phyloP scores from a whole-genome alignment of 1,284 basidiomycete genomes.

The Xerocomus nothofagi region DNA sequence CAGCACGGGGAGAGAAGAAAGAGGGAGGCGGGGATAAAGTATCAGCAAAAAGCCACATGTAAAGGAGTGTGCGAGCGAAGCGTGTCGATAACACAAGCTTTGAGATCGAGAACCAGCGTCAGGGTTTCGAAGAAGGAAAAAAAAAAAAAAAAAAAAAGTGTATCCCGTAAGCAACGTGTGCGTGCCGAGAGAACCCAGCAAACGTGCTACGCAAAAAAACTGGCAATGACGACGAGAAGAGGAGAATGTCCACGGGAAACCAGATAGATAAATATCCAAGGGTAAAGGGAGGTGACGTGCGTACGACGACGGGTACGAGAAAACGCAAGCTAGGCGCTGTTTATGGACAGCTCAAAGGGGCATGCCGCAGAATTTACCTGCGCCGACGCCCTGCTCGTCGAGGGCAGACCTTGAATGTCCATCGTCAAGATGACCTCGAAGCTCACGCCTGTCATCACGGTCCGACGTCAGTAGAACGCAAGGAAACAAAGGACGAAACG shows the following conservation, averaged over 20 bases:
- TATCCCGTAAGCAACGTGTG: slow-evolving; percentile 6
- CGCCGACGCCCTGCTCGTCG: slow-evolving; percentile 51
- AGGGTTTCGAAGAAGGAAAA: too few relatives aligned
- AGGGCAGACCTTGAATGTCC: slow-evolving; percentile 69
- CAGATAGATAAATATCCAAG: slow-evolving; percentile 16
- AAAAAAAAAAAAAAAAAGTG: background rate
- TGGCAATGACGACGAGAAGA: background rate
- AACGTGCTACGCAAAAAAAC: background rate
- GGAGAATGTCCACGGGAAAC: slow-evolving; percentile 14
- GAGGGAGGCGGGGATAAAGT: background rate
- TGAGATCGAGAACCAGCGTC: background rate
- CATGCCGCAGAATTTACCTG: slow-evolving; percentile 66
- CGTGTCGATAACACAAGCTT: too few relatives aligned
- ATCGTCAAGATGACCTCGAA: slow-evolving; percentile 70
- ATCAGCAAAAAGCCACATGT: slow-evolving; percentile 7
- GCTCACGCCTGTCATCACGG: slow-evolving; percentile 47
- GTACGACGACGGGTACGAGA: background rate
- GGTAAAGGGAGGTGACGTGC: background rate
- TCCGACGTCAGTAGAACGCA: background rate
- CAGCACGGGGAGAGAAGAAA: slow-evolving; percentile 4
- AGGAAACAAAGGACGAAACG: slow-evolving; percentile 26
- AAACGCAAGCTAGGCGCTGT: slow-evolving; percentile 22
- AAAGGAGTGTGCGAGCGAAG: slow-evolving; percentile 17
- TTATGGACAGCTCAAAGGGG: slow-evolving; percentile 70
- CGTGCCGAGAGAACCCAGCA: background rate